Evolutionary conservation across 2,329 filamentous ascomycete genomes (phyloP), one percentile per base, ranked within the genome.

Genomic region (Paramyrothecium sp.): DNA sequence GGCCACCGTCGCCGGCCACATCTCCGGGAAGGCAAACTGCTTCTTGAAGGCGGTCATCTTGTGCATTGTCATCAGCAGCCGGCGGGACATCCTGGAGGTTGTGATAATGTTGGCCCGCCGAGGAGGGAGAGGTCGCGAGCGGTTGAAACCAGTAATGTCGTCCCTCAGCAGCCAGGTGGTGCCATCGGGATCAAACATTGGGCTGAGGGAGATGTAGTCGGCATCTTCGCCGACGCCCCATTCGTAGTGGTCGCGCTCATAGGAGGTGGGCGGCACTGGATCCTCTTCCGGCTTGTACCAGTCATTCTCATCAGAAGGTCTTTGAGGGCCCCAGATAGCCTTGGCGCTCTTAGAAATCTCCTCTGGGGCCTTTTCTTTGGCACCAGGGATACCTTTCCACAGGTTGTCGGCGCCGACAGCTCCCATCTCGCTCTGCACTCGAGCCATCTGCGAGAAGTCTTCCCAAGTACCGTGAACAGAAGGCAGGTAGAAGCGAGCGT

Each of bases 191-290:
- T 98, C 90, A 75, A 94, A 98, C 61, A 98, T 87, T 11, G 94
- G 94, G 68, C 93, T 95, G 60, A 98, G 86, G 0, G 92, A 91
- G 68, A 98, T 94, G 63, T 96, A 84, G 71, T 98, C 94, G 12
- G 94, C 92, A 58, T 96, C 90, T 73, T 97, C 94, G 55, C 85
- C 90, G 1, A 95, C 89, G 33, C 94, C 94, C 93, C 94, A 97
- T 53, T 81, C 73, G 70, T 93, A 92, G 62, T 88, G 84, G 69
- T 97, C 92, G 60, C 90, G 88, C 53, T 94, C 90, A 65, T 91
- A 88, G 8, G 68, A 57, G 1, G 83, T 88, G 1, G 90, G 89
- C 1, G 92, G 92, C 17, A 78, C 76, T 1, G 90, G 88, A 58
- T 95, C 91, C n/a, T 89, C 81, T 8, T 89, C 86, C 2, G 81